These are phyloP conservation scores for Quercus wislizeni DNA, from an alignment of 306 rosid genomes.

Conservation along the genomic window DNA sequence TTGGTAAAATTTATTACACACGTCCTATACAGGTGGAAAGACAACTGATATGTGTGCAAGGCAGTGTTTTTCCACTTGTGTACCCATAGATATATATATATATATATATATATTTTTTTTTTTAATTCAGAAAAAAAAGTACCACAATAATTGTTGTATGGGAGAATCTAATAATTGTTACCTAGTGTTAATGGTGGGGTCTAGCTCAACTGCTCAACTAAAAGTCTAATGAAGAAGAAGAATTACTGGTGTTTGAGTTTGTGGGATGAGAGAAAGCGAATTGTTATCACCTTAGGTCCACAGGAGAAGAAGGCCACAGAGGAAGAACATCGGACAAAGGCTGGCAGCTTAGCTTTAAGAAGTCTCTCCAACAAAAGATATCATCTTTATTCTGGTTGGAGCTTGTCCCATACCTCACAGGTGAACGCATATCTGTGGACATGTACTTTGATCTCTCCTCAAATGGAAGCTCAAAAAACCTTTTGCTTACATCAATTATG, in stretches of 20 bases:
- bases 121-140: too few relatives aligned
- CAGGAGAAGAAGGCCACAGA: conserved; percentile 77
- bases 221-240: not conserved
- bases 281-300: conserved; percentile 48
- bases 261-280: not conserved
- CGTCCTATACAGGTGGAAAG: too few relatives aligned
- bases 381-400: conserved; percentile 65
- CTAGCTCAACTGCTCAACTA: not conserved
- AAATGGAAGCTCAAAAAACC: conserved; percentile 67
- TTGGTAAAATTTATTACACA: too few relatives aligned
- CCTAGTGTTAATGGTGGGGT: too few relatives aligned
- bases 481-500: conserved; percentile 54
- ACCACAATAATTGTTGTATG: too few relatives aligned
- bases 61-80: too few relatives aligned
- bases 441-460: conserved; percentile 80
- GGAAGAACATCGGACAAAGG: conserved; percentile 59
- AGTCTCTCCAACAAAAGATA: conserved; percentile 84
- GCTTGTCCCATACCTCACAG: conserved; percentile 81
- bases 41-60: too few relatives aligned
- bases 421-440: conserved; percentile 55
- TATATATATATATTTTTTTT: too few relatives aligned
- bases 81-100: too few relatives aligned
- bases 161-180: too few relatives aligned
- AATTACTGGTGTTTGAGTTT: not conserved
- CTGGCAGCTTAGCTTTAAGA: conserved; percentile 69